Percentiles rank a stretch among this genome's conserved stretches.
Conservation (phyloP, 2,329 filamentous ascomycete genomes). For the Rutstroemia sp. region DNA sequence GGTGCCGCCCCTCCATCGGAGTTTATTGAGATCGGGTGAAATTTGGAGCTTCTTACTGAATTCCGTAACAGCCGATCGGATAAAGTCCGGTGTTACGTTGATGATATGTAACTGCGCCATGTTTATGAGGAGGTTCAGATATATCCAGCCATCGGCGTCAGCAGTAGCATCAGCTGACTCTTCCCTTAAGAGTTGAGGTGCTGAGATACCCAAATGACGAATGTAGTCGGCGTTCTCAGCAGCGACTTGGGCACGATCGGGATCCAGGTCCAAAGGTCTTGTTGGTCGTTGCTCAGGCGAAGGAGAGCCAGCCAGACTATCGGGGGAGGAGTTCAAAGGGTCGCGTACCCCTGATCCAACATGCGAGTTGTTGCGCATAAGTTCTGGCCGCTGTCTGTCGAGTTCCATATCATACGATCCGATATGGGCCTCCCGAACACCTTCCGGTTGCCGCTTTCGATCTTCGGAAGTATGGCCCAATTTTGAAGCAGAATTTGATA, state of each 20-base stretch:
- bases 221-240: slow-evolving; percentile 76
- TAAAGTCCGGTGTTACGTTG: slow-evolving; percentile 72
- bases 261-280: slow-evolving; percentile 68
- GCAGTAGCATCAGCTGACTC: slow-evolving; percentile 46
- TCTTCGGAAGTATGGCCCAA: slow-evolving; percentile 27
- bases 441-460: slow-evolving; percentile 24
- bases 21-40: slow-evolving; percentile 68
- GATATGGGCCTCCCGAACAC: slow-evolving; percentile 35
- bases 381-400: slow-evolving; percentile 9
- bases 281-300: slow-evolving; percentile 69
- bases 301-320: slow-evolving; percentile 7
- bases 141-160: slow-evolving; percentile 70
- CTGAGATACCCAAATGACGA: slow-evolving; percentile 61
- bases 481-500: slow-evolving; percentile 44
- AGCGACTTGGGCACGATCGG: slow-evolving; percentile 66
- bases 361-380: slow-evolving; percentile 17
- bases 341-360: slow-evolving; percentile 9
- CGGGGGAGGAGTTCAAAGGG: slow-evolving; percentile 10
- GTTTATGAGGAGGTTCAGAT: slow-evolving; percentile 71
- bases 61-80: slow-evolving; percentile 62
- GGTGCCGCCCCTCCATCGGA: slow-evolving; percentile 68
- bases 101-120: slow-evolving; percentile 81
- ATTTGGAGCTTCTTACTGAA: slow-evolving; percentile 71
- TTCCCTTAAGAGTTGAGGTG: slow-evolving; percentile 45
- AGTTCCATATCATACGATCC: slow-evolving; percentile 21